Evolutionary conservation across 208 protist genomes (phyloP).

Genomic region (Phytomonas francai): DNA sequence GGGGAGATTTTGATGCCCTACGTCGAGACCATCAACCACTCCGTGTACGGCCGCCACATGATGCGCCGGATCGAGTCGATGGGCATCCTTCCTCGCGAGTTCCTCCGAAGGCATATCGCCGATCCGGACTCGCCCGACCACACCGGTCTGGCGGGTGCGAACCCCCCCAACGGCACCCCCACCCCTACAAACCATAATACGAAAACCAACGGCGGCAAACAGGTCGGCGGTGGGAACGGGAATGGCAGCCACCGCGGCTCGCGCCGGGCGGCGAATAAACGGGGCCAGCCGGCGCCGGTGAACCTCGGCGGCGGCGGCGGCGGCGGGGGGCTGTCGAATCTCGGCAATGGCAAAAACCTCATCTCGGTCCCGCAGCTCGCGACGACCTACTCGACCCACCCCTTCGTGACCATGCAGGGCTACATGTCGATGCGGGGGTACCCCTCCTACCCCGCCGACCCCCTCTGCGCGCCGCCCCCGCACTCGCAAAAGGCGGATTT

Average conservation of each 20-base stretch:
- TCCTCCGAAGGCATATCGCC: constrained; percentile 24
- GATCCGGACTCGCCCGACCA: constrained; percentile 32
- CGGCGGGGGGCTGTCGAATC: constrained; percentile 7
- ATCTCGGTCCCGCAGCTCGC: not conserved
- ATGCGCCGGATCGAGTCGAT: constrained; percentile 68
- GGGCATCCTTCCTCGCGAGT: constrained; percentile 28
- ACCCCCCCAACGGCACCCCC: constrained; percentile 11
- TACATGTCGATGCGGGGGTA: not conserved
- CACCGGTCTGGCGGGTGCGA: constrained; percentile 14
- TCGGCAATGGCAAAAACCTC: constrained; percentile 16
- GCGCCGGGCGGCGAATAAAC: not conserved
- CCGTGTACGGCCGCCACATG: constrained; percentile 67
- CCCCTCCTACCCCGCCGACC: not conserved
- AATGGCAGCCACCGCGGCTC: constrained; percentile 5
- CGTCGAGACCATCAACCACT: constrained; percentile 37
- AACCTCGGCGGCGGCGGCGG: not conserved
- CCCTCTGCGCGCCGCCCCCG: not conserved
- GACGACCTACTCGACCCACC: not conserved
- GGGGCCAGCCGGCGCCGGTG: not conserved
- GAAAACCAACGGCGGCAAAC: constrained; percentile 14
- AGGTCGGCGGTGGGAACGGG: not conserved
- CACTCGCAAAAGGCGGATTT: not conserved
- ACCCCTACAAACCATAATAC: constrained; percentile 15
- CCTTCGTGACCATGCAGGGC: not conserved
- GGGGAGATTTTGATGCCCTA: constrained; percentile 41